These are phyloP conservation scores for Vigna radiata DNA, from an alignment of 306 rosid species.

Conservation along the genomic window DNA sequence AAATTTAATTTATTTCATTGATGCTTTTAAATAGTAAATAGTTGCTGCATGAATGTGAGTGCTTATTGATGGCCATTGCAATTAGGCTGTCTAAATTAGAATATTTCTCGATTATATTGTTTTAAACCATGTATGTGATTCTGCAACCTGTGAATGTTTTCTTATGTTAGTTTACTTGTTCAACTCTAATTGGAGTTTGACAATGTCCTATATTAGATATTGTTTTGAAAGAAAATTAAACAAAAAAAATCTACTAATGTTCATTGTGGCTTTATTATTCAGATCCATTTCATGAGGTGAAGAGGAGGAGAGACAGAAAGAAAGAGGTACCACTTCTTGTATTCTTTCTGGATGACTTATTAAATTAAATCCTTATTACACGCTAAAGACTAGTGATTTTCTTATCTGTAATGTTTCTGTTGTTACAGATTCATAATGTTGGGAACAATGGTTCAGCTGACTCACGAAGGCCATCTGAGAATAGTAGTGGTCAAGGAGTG, in stretches of 20 bases:
- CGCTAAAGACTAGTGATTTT: neutral
- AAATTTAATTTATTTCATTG: neutral
- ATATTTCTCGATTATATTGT: constrained; percentile 15
- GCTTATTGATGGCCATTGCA: constrained; percentile 20
- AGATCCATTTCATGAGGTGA: constrained; percentile 96
- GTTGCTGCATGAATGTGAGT: neutral
- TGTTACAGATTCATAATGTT: constrained; percentile 61
- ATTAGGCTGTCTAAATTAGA: neutral
- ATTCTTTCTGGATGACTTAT: constrained; percentile 5
- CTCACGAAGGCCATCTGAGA: constrained; percentile 58
- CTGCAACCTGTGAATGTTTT: neutral
- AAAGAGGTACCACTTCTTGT: constrained; percentile 67
- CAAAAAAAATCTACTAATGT: constrained; percentile 34
- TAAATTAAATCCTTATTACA: constrained; percentile 19
- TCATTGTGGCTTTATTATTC: constrained; percentile 37
- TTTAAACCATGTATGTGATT: constrained; percentile 18
- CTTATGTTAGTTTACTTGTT: neutral
- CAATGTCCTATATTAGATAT: neutral
- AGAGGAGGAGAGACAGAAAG: constrained; percentile 89
- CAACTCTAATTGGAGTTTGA: constrained; percentile 23
- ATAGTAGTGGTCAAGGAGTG: constrained; percentile 61
- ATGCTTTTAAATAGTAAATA: neutral
- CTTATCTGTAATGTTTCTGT: constrained; percentile 22
- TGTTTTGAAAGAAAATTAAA: constrained; percentile 23
- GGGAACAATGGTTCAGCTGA: constrained; percentile 60